Evolutionary conservation across 495 filamentous ascomycete species (phyloP), one percentile per base, ranked within the genome.

Genomic region (Xylaria acuta): DNA sequence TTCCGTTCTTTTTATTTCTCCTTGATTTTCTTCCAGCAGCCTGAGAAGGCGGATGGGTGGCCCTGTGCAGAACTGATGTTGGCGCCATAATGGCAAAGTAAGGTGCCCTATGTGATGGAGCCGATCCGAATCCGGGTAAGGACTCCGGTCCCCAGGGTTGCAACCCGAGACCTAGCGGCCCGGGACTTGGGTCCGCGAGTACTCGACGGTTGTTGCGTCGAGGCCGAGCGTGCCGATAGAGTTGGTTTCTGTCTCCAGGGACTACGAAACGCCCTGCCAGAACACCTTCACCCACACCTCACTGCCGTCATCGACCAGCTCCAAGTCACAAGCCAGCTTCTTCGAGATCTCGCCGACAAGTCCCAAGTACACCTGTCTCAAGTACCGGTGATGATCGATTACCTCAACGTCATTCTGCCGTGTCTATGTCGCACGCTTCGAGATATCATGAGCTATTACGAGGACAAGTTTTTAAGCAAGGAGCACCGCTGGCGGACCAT

Each of bases 341-440:
- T 89, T n/a, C 81, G 85, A 58, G 84, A 86, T 53, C 80, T 88
- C 45, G 86, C 83, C 72, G 84, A 86, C 38, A 82, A 83, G 58
- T 85, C 86, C 9, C 85, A 86, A 72, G 77, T 86, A 59, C 85
- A 89, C 74, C 67, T 80, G 34, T 66, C 75, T 30, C 82, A 86
- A 58, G 77, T 87, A 43, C 82, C 83, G 9, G 73, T 86, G 34
- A 80, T 88, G 56, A 75, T 85, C 40, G 83, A 85, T 75, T 84
- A 88, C 74, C 83, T 89, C 32, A 81, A 84, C 65, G 82, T 88
- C 65, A 65, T 89, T 40, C 76, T 89, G 18, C 86, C 86, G 18
- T 86, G 85, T 43, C 74, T 88, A 22, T 80, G 79, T 64, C 81
- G 79, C 63, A 84, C 84, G 2, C 78, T 88, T 54, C 77, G 81